phyloP scores from a whole-genome alignment of 768 basidiomycete species.

The Hemileccinum rubropunctum region DNA sequence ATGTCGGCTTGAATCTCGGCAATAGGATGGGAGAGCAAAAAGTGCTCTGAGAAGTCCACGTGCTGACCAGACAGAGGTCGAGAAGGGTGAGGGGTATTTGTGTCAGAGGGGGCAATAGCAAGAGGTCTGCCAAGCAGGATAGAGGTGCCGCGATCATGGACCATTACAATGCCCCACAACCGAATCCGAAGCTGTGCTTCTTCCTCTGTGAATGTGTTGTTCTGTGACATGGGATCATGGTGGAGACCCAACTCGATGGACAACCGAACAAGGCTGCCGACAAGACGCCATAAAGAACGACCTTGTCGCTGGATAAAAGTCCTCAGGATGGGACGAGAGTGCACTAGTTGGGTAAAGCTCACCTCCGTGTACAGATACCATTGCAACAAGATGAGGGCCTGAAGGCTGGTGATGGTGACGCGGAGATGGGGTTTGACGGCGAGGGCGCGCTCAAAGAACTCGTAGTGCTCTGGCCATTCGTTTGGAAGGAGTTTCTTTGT shows the following conservation, averaged over 20 bases:
- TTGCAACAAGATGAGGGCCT: slow-evolving; percentile 79
- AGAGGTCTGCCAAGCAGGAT: slow-evolving; percentile 84
- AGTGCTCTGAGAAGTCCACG: slow-evolving; percentile 72
- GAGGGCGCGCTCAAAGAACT: slow-evolving; percentile 80
- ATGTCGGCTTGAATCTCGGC: slow-evolving; percentile 88
- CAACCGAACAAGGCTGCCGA: slow-evolving; percentile 79
- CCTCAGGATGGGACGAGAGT: slow-evolving; percentile 4
- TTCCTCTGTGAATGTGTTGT: slow-evolving; percentile 61
- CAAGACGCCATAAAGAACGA: slow-evolving; percentile 85
- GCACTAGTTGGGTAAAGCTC: slow-evolving; percentile 14
- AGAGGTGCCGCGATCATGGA: slow-evolving; percentile 87
- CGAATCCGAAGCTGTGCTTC: slow-evolving; percentile 79
- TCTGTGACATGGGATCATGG: slow-evolving; percentile 74
- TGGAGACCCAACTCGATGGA: slow-evolving; percentile 83
- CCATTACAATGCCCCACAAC: slow-evolving; percentile 80
- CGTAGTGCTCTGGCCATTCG: slow-evolving; percentile 78
- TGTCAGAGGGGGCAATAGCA: slow-evolving; percentile 78
- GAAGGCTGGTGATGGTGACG: slow-evolving; percentile 78
- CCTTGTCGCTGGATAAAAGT: slow-evolving; percentile 65
- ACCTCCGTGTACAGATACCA: slow-evolving; percentile 93
- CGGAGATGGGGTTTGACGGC: slow-evolving; percentile 78
- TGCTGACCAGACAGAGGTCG: slow-evolving; percentile 34
- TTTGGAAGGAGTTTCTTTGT: slow-evolving; percentile 56
- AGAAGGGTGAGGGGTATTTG: slow-evolving; percentile 72
- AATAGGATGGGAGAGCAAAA: slow-evolving; percentile 69